Evolutionary conservation across 139 green algal genomes (phyloP).

Genomic region (Diplosphaera chodatii): DNA sequence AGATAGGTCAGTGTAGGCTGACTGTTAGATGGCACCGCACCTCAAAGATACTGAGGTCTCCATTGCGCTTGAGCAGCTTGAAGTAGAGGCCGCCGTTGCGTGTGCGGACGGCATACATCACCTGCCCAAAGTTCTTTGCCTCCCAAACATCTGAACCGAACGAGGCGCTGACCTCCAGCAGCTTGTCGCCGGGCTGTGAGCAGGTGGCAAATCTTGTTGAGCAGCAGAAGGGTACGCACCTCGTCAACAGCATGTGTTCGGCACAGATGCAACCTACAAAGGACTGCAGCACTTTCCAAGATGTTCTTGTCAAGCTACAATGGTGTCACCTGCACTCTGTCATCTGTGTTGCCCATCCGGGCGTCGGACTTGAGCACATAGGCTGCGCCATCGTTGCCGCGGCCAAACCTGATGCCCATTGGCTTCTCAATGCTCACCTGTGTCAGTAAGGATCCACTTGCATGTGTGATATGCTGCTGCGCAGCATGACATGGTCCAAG

Average conservation of each 20-base stretch:
- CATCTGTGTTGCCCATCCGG: conserved; percentile 65
- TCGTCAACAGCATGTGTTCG: background rate
- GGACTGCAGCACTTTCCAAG: too few species aligned
- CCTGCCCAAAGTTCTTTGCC: conserved; percentile 88
- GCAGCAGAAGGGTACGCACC: background rate
- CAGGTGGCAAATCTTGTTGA: background rate
- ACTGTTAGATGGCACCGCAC: too few species aligned
- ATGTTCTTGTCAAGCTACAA: background rate
- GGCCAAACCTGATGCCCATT: conserved; percentile 82
- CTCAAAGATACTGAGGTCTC: conserved; percentile 75
- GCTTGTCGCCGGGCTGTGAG: conserved; percentile 88
- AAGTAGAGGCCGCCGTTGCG: conserved; percentile 89
- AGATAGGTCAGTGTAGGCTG: too few species aligned
- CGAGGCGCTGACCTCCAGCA: conserved; percentile 79
- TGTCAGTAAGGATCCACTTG: too few species aligned
- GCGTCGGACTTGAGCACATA: conserved; percentile 72
- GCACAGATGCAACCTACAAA: too few species aligned
- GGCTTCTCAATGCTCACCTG: conserved; percentile 58
- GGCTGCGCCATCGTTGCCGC: conserved; percentile 81
- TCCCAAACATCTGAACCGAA: conserved; percentile 97
- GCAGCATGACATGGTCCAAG: too few species aligned
- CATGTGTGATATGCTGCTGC: too few species aligned
- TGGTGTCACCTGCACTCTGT: conserved; percentile 51
- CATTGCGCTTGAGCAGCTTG: conserved; percentile 82
- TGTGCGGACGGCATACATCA: conserved; percentile 98